phyloP scores from a whole-genome alignment of 352 stramenopile genomes.

The Peronospora destructor region DNA sequence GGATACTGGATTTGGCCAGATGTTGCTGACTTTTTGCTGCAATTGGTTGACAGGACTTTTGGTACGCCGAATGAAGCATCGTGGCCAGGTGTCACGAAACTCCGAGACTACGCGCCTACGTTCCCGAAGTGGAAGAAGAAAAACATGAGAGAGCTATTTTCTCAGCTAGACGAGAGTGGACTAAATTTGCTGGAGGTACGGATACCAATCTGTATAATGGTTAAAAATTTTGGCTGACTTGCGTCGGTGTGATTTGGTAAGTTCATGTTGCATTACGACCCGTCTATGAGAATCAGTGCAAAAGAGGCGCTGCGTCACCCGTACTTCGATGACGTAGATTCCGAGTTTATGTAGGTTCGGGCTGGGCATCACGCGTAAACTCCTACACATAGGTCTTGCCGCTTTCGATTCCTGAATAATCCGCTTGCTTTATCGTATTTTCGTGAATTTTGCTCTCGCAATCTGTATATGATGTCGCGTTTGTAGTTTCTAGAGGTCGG shows the following conservation, averaged over 20 bases:
- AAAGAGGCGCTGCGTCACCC: constrained; percentile 78
- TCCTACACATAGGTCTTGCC: constrained; percentile 1
- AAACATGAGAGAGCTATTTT: constrained; percentile 56
- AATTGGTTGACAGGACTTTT: constrained; percentile 50
- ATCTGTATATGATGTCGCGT: constrained; percentile 1
- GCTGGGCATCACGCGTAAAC: not conserved
- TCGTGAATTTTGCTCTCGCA: not conserved
- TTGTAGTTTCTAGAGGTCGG: not conserved
- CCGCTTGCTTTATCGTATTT: constrained; percentile 23
- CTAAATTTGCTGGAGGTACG: constrained; percentile 61
- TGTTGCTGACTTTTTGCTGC: constrained; percentile 1
- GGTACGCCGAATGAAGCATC: constrained; percentile 94
- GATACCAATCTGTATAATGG: not conserved
- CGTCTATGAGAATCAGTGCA: constrained; percentile 59
- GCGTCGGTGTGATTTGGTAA: constrained; percentile 6
- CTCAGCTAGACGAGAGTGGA: constrained; percentile 47
- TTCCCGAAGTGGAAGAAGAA: constrained; percentile 96
- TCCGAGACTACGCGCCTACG: constrained; percentile 91
- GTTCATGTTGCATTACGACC: constrained; percentile 75
- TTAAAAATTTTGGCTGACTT: constrained; percentile 1
- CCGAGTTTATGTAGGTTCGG: constrained; percentile 51
- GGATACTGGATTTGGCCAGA: not conserved
- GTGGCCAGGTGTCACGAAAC: constrained; percentile 94
- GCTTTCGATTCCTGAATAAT: constrained; percentile 15
- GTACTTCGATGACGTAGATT: constrained; percentile 80